These are phyloP conservation scores for Dalbergia cultrata DNA, from an alignment of 306 rosid genomes.

Conservation along the genomic window DNA sequence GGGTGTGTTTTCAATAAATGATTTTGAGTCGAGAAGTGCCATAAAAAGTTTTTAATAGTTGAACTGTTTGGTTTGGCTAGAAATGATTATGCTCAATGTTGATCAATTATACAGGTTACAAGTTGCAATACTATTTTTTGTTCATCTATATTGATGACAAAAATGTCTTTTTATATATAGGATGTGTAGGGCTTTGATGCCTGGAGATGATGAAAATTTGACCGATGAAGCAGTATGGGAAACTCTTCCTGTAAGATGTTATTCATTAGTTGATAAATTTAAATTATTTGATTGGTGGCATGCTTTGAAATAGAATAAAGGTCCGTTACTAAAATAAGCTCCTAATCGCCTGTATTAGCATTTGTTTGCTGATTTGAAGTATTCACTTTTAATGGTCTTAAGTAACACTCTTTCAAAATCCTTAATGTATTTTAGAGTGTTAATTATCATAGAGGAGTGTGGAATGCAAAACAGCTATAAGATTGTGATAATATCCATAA, in stretches of 20 bases:
- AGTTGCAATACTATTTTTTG: constrained; percentile 16
- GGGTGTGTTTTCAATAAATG: constrained; percentile 6
- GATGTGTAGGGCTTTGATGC: constrained; percentile 97
- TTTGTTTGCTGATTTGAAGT: constrained; percentile 5
- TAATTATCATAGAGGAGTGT: neutral
- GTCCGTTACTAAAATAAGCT: neutral
- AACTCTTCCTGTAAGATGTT: constrained; percentile 92
- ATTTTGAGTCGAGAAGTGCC: constrained; percentile 30
- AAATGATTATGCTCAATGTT: constrained; percentile 8
- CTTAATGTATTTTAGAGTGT: neutral
- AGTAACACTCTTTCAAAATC: constrained; percentile 8
- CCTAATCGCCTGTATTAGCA: constrained; percentile 4
- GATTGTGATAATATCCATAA: constrained; percentile 8
- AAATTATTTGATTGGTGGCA: constrained; percentile 33
- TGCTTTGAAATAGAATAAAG: constrained; percentile 26
- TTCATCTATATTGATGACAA: constrained; percentile 41
- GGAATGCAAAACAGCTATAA: neutral
- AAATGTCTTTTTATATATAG: constrained; percentile 57
- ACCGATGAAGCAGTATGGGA: constrained; percentile 96
- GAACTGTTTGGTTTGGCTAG: constrained; percentile 19
- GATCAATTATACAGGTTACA: constrained; percentile 25
- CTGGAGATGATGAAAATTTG: constrained; percentile 88
- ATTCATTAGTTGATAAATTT: constrained; percentile 47
- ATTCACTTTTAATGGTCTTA: constrained; percentile 1
- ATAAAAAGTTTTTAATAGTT: constrained; percentile 7